Evolutionary conservation across 2,329 filamentous ascomycete species (phyloP).

Genomic region (Aspergillus sojae): DNA sequence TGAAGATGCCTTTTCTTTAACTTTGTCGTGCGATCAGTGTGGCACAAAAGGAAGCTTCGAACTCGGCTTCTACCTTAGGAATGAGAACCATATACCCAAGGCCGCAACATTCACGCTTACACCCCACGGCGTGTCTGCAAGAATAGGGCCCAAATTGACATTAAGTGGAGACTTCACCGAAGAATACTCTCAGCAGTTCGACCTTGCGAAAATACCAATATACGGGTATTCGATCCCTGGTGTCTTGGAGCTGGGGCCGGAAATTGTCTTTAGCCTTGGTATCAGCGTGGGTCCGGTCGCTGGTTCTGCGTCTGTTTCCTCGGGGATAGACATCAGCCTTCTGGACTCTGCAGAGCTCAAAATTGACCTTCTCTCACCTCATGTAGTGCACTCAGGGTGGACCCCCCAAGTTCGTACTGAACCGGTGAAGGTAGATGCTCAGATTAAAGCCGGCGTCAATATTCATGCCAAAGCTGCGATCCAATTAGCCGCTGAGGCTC

Average conservation of each 20-base stretch:
- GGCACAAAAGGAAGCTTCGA: conserved; percentile 25
- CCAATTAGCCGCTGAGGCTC: conserved; percentile 13
- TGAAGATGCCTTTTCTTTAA: conserved; percentile 10
- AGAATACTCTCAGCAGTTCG: conserved; percentile 16
- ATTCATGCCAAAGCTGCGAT: conserved; percentile 20
- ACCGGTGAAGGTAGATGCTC: conserved; percentile 19
- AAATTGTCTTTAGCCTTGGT: conserved; percentile 22
- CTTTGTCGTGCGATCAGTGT: conserved; percentile 21
- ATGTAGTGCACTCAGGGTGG: conserved; percentile 20
- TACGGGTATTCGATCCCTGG: conserved; percentile 24
- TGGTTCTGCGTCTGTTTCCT: conserved; percentile 21
- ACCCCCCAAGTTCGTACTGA: conserved; percentile 14
- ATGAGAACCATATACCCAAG: conserved; percentile 13
- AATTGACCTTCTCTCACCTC: conserved; percentile 21
- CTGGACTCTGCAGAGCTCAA: conserved; percentile 23
- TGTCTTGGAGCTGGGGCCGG: conserved; percentile 22
- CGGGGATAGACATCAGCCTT: conserved; percentile 22
- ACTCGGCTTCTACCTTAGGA: conserved; percentile 23
- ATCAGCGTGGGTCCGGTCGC: conserved; percentile 22
- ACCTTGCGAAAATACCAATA: conserved; percentile 23
- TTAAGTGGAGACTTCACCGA: conserved; percentile 22
- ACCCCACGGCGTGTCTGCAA: conserved; percentile 19
- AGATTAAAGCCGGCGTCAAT: conserved; percentile 16
- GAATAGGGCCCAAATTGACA: conserved; percentile 20
- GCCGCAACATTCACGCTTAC: conserved; percentile 17